Percentiles rank a stretch among this genome's conserved stretches.
Evolutionary conservation across 306 rosid genomes (phyloP).

Genomic region (Crotalaria pallida): DNA sequence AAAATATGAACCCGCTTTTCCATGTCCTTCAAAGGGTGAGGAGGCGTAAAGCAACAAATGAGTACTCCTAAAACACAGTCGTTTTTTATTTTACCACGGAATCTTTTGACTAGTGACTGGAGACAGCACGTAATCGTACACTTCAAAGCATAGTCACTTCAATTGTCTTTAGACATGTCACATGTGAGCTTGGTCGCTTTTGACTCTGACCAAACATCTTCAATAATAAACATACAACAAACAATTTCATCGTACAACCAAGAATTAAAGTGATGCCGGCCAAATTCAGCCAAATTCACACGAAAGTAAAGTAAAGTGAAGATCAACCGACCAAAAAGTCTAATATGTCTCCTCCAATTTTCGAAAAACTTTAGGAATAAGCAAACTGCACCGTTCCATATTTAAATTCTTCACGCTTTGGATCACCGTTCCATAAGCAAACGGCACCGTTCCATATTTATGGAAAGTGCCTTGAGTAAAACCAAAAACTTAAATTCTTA

Average conservation of each 20-base stretch:
- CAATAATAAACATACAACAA: not conserved
- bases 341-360: not conserved
- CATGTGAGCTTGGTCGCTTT: not conserved
- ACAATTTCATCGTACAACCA: not conserved
- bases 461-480: too few relatives aligned
- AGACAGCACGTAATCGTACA: too few relatives aligned
- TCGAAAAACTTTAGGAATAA: not conserved
- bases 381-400: not conserved
- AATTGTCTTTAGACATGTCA: slow-evolving; percentile 5
- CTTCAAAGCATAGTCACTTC: not conserved
- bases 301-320: not conserved
- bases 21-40: too few relatives aligned
- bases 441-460: too few relatives aligned
- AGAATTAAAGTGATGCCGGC: not conserved
- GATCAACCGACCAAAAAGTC: not conserved
- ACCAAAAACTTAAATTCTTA: too few relatives aligned
- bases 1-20: too few relatives aligned
- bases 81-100: not conserved
- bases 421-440: not conserved
- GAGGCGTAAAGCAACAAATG: too few relatives aligned
- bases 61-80: too few relatives aligned
- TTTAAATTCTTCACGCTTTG: not conserved
- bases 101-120: not conserved
- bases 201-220: not conserved
- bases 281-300: not conserved